These are phyloP conservation scores for Letharia lupina DNA, from an alignment of 495 filamentous ascomycete species.

Conservation along the genomic window DNA sequence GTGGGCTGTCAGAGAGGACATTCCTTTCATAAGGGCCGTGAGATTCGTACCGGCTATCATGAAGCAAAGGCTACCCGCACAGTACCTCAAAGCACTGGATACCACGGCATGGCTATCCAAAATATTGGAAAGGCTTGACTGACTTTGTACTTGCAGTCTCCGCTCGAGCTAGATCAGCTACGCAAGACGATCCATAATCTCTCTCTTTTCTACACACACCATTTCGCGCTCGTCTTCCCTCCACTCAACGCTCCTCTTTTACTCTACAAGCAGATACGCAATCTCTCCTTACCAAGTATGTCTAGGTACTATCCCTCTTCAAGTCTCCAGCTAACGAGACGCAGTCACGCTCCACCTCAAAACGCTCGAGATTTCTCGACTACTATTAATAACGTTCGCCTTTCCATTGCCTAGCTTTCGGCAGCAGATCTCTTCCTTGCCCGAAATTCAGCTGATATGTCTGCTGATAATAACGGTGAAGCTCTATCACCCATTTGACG, in stretches of 20 bases:
- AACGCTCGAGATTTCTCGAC: constrained; percentile 47
- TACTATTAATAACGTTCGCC: constrained; percentile 49
- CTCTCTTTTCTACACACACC: constrained; percentile 50
- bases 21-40: constrained; percentile 39
- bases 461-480: constrained; percentile 74
- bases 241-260: constrained; percentile 59
- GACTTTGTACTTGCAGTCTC: constrained; percentile 11
- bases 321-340: constrained; percentile 21
- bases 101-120: constrained; percentile 38
- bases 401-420: constrained; percentile 39
- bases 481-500: constrained; percentile 60
- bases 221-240: constrained; percentile 66
- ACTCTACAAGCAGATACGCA: constrained; percentile 58
- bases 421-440: constrained; percentile 40
- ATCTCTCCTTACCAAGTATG: constrained; percentile 71
- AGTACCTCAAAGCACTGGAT: constrained; percentile 50
- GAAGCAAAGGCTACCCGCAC: constrained; percentile 52
- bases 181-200: constrained; percentile 55
- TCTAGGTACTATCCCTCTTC: background rate
- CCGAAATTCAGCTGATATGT: constrained; percentile 64
- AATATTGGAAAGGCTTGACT: constrained; percentile 16
- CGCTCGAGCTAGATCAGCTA: constrained; percentile 47
- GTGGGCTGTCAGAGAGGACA: constrained; percentile 39
- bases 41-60: constrained; percentile 54
- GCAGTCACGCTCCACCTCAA: constrained; percentile 63